Conservation (phyloP, 331 rosid genomes). For the Prunus yedoensis region DNA sequence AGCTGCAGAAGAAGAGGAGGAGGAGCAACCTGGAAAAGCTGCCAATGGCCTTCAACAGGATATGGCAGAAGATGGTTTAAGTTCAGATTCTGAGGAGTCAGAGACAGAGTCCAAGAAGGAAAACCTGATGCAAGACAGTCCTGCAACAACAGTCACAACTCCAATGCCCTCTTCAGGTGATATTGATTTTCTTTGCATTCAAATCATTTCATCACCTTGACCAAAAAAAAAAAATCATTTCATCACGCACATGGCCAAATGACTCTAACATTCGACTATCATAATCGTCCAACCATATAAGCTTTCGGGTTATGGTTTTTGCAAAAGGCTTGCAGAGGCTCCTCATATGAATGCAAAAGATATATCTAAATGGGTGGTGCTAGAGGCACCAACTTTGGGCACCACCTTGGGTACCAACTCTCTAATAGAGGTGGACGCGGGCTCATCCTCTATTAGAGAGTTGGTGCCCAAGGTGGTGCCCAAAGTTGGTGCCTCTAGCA, state of each 20-base stretch:
- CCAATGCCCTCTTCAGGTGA: slow-evolving; percentile 20
- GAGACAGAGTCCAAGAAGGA: not conserved
- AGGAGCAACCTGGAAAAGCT: not conserved
- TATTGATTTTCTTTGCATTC: not conserved
- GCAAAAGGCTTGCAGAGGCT: not conserved
- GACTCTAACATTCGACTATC: not conserved
- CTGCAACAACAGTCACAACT: slow-evolving; percentile 4
- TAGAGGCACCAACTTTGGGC: no score
- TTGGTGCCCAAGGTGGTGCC: no score
- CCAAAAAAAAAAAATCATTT: no score
- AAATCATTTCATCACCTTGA: not conserved
- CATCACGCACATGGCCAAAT: not conserved
- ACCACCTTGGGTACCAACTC: no score
- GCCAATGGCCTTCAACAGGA: not conserved
- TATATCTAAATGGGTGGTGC: no score
- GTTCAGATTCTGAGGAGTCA: slow-evolving; percentile 18
- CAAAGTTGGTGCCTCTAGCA: no score
- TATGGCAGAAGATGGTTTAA: slow-evolving; percentile 2
- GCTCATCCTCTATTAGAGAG: no score
- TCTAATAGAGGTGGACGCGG: no score
- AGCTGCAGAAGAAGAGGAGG: slow-evolving; percentile 29
- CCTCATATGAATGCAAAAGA: not conserved
- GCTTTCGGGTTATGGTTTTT: not conserved
- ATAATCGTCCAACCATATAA: not conserved
- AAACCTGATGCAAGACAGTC: not conserved